phyloP scores from a whole-genome alignment of 495 filamentous ascomycete species.

The Aspergillus panamensis region DNA sequence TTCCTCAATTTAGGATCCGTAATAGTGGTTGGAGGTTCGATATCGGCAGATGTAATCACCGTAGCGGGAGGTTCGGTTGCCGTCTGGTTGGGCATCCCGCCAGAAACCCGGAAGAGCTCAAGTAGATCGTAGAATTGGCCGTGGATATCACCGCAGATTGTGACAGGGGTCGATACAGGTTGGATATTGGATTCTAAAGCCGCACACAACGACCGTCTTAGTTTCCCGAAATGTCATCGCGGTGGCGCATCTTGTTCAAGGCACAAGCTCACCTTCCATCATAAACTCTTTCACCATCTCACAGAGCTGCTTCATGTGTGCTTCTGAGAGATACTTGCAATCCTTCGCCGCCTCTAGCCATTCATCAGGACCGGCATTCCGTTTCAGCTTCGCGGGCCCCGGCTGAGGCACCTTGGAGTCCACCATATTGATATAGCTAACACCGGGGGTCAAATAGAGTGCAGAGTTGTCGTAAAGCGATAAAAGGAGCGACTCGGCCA shows the following conservation, averaged over 20 bases:
- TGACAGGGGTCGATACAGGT: conserved; percentile 93
- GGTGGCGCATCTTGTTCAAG: not conserved
- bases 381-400: conserved; percentile 78
- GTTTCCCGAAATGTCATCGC: not conserved
- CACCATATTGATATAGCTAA: conserved; percentile 29
- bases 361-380: conserved; percentile 84
- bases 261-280: conserved; percentile 74
- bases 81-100: conserved; percentile 85
- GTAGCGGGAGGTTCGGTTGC: conserved; percentile 61
- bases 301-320: conserved; percentile 96
- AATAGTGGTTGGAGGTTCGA: conserved; percentile 82
- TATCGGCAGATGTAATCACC: conserved; percentile 76
- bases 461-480: conserved; percentile 7
- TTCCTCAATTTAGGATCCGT: conserved; percentile 78
- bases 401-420: conserved; percentile 75
- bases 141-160: conserved; percentile 96
- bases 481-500: not conserved
- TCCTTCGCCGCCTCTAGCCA: conserved; percentile 94
- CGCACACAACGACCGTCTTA: conserved; percentile 7
- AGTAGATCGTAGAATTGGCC: conserved; percentile 98
- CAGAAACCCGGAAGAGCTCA: conserved; percentile 93
- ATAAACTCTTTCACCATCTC: conserved; percentile 97
- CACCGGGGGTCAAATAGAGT: conserved; percentile 10
- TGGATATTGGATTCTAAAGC: conserved; percentile 90
- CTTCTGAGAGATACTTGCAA: conserved; percentile 93